Evolutionary conservation across 495 filamentous ascomycete species (phyloP), one percentile per base, ranked within the genome.

Genomic region (Neurospora tetrasperma): DNA sequence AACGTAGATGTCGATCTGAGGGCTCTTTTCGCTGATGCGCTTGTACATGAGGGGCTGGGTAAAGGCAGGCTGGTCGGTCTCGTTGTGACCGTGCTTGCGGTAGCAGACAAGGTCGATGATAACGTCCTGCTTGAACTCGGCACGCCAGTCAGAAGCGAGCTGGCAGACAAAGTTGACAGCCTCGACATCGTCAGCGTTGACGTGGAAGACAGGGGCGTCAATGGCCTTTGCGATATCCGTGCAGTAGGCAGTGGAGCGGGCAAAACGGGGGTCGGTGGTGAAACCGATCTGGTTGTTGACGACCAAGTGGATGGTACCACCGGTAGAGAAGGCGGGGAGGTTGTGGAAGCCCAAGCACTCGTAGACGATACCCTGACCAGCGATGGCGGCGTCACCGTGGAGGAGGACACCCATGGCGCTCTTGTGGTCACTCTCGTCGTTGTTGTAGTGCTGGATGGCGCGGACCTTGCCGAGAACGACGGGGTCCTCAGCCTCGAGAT

Each of bases 251-350:
- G 96, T 99, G 31, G 96, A 99, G 76, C 96, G 94, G 76, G 96
- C 89, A 81, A 95, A 98, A 72, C 96, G 94, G 76, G 96, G 96
- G 81, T 99, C 96, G n/a, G 96, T 99, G 71, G 96, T 99, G 87
- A 99, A 99, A 81, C 96, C 96, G 81, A 99, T 99, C 86, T 99
- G 96, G 88, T 99, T 99, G 89, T 99, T 99, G 76, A 98, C 94
- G 69, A 99, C 90, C 75, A 99, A 86, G 84, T 99, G 96, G 80
- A 99, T 93, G 70, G 96, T 99, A 78, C 96, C 96, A 78, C 96
- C 96, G 70, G 96, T 98, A 31, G 95, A 97, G 86, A 97, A 99
- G 54, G 91, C 92, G 41, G 96, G 96, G 11, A 99, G 89, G 38
- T 93, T 90, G 84, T 97, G 92, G 89, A 99, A 97, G 73, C 96